Evolutionary conservation across 768 basidiomycete genomes (phyloP).

Genomic region (Trametes maxima): DNA sequence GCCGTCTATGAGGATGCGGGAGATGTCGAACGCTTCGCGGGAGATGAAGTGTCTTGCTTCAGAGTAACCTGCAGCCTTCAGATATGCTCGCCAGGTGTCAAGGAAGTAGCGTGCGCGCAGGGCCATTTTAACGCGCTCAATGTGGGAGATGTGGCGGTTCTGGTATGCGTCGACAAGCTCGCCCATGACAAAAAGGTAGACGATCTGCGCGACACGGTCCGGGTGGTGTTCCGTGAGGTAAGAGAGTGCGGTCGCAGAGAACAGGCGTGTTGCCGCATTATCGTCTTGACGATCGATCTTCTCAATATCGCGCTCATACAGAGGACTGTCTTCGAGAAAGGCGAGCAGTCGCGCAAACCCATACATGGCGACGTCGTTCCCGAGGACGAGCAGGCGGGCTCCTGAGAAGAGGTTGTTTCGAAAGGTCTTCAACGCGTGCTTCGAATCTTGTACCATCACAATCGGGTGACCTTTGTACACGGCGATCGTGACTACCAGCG

Average conservation of each 20-base stretch:
- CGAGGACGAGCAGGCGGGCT: conserved; percentile 33
- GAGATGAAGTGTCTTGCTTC: conserved; percentile 35
- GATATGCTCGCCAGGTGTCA: conserved; percentile 27
- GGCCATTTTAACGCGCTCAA: conserved; percentile 28
- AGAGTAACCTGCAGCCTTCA: conserved; percentile 30
- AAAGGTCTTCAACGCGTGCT: conserved; percentile 40
- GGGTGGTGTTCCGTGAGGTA: no score
- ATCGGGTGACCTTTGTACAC: conserved; percentile 30
- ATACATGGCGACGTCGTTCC: conserved; percentile 28
- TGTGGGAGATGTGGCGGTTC: conserved; percentile 29
- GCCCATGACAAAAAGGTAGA: conserved; percentile 41
- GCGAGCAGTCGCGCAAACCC: conserved; percentile 10
- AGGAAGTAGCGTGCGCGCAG: conserved; percentile 30
- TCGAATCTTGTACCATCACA: conserved; percentile 39
- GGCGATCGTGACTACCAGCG: no score
- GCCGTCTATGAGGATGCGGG: conserved; percentile 34
- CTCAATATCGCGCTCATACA: conserved; percentile 39
- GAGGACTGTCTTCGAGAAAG: conserved; percentile 19
- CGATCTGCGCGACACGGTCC: no score
- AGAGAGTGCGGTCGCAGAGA: conserved; percentile 38
- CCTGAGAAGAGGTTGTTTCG: conserved; percentile 41
- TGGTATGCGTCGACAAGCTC: conserved; percentile 33
- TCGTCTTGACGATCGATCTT: conserved; percentile 49
- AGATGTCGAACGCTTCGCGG: conserved; percentile 38
- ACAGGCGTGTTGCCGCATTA: conserved; percentile 42